phyloP scores from a whole-genome alignment of 192 early-diverging fungal genomes.

The Coemansia sp. region DNA sequence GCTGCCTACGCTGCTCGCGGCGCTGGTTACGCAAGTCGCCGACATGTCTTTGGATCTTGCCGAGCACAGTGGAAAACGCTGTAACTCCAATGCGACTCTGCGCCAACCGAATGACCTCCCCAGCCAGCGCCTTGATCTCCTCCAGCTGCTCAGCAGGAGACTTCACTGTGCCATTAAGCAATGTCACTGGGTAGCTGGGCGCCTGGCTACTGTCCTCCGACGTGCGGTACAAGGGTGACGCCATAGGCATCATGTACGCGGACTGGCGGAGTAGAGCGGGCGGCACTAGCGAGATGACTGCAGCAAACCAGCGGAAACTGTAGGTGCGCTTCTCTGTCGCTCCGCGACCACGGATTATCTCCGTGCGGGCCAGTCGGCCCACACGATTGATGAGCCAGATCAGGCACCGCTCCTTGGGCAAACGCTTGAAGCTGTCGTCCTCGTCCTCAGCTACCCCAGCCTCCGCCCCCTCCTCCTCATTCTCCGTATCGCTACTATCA shows the following conservation, averaged over 20 bases:
- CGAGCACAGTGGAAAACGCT: conserved; percentile 65
- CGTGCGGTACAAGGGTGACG: conserved; percentile 79
- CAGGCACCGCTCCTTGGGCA: conserved; percentile 31
- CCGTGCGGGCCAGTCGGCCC: conserved; percentile 37
- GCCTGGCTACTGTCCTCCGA: conserved; percentile 58
- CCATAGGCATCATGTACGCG: conserved; percentile 68
- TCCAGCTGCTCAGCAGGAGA: conserved; percentile 52
- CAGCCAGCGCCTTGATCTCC: conserved; percentile 69
- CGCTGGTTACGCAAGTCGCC: conserved; percentile 61
- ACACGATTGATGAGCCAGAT: conserved; percentile 51
- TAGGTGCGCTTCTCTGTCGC: conserved; percentile 60
- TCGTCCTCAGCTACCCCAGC: conserved; percentile 45
- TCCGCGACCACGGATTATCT: conserved; percentile 42
- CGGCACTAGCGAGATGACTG: conserved; percentile 69
- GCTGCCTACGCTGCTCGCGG: conserved; percentile 59
- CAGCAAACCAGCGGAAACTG: conserved; percentile 93
- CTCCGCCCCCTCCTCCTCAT: conserved; percentile 14
- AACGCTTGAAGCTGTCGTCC: conserved; percentile 9
- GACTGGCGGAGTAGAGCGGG: conserved; percentile 53
- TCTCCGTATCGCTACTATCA: conserved; percentile 10
- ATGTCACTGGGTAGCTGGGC: background rate
- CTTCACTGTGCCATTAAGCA: conserved; percentile 15
- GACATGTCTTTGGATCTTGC: conserved; percentile 65
- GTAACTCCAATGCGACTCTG: conserved; percentile 75
- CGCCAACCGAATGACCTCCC: conserved; percentile 75